These are phyloP conservation scores for Mycena pura DNA, from an alignment of 768 basidiomycete genomes.

Conservation along the genomic window DNA sequence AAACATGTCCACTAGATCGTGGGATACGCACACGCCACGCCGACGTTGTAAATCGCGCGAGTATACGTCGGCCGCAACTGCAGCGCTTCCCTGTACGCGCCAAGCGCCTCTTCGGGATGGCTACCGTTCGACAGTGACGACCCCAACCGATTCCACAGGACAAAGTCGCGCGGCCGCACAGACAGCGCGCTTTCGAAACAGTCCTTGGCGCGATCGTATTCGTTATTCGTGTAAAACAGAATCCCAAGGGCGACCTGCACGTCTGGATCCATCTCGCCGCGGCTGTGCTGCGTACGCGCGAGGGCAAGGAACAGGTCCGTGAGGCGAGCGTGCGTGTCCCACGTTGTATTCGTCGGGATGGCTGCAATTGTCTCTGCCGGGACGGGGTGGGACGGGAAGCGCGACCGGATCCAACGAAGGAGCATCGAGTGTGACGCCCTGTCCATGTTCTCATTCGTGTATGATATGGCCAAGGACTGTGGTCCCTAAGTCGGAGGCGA, in stretches of 20 bases:
- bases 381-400: constrained; percentile 63
- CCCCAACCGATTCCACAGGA: constrained; percentile 95
- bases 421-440: constrained; percentile 86
- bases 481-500: neutral
- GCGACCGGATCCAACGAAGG: constrained; percentile 80
- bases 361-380: constrained; percentile 63
- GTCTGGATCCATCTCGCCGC: constrained; percentile 81
- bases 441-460: constrained; percentile 93
- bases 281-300: constrained; percentile 81
- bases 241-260: constrained; percentile 94
- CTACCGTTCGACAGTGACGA: constrained; percentile 94
- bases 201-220: constrained; percentile 90
- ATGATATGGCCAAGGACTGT: constrained; percentile 94
- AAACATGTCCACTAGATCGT: neutral
- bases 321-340: constrained; percentile 83
- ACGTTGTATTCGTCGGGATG: constrained; percentile 63
- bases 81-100: constrained; percentile 89
- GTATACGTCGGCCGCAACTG: constrained; percentile 94
- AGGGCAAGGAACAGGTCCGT: constrained; percentile 85
- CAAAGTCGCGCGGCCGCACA: constrained; percentile 87
- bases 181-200: constrained; percentile 92
- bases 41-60: constrained; percentile 96
- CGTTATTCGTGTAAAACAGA: constrained; percentile 85
- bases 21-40: constrained; percentile 85
- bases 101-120: constrained; percentile 92